These are phyloP conservation scores for Penicillium freii DNA, from an alignment of 2,329 filamentous ascomycete genomes.

Conservation along the genomic window DNA sequence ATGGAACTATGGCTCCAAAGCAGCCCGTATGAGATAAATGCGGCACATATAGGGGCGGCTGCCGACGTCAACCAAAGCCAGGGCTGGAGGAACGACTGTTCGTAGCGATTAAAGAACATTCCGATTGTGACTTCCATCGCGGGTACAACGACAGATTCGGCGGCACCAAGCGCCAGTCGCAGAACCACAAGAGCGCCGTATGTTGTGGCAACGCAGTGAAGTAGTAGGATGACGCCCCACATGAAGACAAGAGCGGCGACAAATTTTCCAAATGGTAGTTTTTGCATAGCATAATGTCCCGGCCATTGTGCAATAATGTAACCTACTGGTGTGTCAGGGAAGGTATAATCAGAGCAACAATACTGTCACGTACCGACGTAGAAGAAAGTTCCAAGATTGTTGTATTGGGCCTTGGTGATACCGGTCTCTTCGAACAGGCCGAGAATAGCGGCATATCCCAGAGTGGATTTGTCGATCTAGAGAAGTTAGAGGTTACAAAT, in stretches of 20 bases:
- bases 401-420: slow-evolving; percentile 40
- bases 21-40: slow-evolving; percentile 44
- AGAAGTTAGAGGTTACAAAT: neutral
- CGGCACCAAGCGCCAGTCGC: slow-evolving; percentile 38
- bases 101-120: slow-evolving; percentile 47
- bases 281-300: slow-evolving; percentile 44
- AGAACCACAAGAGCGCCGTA: slow-evolving; percentile 41
- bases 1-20: slow-evolving; percentile 33
- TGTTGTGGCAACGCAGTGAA: slow-evolving; percentile 36
- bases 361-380: slow-evolving; percentile 36
- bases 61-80: slow-evolving; percentile 48
- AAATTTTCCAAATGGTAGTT: slow-evolving; percentile 40
- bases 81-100: slow-evolving; percentile 50
- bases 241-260: slow-evolving; percentile 30
- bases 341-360: too few relatives aligned
- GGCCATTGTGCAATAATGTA: slow-evolving; percentile 42
- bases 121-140: slow-evolving; percentile 45
- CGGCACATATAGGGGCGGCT: slow-evolving; percentile 35
- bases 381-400: slow-evolving; percentile 45
- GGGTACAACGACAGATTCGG: slow-evolving; percentile 40
- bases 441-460: slow-evolving; percentile 43
- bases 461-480: slow-evolving; percentile 44
- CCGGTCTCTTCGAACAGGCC: slow-evolving; percentile 45
- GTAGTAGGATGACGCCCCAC: slow-evolving; percentile 40
- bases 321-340: slow-evolving; percentile 21